Percentiles rank a stretch among this genome's conserved stretches.
Evolutionary conservation across 176 grass and related monocot genomes (phyloP).

Genomic region (Zoysia japonica): DNA sequence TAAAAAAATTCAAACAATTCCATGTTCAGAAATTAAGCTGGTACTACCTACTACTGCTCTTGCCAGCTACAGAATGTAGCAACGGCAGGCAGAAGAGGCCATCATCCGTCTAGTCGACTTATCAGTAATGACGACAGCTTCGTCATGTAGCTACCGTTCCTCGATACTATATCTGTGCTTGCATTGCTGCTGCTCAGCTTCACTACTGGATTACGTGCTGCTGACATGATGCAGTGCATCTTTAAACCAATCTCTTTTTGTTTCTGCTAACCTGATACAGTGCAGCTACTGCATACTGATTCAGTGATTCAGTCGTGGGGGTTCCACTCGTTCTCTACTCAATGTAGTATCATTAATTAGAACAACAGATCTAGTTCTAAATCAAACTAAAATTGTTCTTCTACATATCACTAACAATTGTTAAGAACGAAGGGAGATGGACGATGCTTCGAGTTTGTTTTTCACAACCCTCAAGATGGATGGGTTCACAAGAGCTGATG

Average conservation of each 20-base stretch:
- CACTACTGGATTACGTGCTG: background rate
- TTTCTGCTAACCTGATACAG: slow-evolving; percentile 24
- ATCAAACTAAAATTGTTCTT: no score
- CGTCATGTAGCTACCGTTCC: slow-evolving; percentile 32
- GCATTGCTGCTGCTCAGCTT: background rate
- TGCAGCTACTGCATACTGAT: background rate
- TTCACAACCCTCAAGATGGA: no score
- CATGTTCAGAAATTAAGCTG: no score
- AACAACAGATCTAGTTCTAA: no score
- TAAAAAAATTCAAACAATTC: no score
- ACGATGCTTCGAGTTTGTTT: no score
- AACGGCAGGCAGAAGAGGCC: background rate
- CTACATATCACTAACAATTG: no score
- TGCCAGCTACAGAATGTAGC: slow-evolving; percentile 44
- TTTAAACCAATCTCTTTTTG: slow-evolving; percentile 54
- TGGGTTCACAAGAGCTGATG: no score
- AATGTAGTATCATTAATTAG: no score
- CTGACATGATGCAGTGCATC: background rate
- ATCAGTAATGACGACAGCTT: slow-evolving; percentile 36
- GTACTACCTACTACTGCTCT: background rate
- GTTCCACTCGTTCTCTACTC: no score
- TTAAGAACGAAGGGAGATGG: no score
- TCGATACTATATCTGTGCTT: background rate
- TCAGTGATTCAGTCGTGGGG: background rate
- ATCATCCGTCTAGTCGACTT: background rate